Base-by-base conservation (phyloP, 805 yeast species). In the Ogataea paradorogensis region DNA sequence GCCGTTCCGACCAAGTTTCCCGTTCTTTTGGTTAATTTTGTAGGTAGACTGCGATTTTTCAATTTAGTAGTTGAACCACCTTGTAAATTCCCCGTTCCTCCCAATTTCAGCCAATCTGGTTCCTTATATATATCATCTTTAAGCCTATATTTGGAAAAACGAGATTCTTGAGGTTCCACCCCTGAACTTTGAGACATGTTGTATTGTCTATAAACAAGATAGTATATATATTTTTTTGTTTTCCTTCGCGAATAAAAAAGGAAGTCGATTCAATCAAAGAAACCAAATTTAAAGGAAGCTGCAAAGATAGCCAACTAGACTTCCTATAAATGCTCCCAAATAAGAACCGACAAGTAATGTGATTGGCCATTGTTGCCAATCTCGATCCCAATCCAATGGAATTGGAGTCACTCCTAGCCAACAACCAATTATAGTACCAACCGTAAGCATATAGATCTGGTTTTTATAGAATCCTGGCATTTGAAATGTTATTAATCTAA, bases 311-410 rank as follows among this genome's bases (percentile, higher is more conserved):
- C 58, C 50, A 4, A 51, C 22, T 15, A 55, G 7, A 14, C 54
- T 45, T 20, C 95, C 96, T 2, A 74, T 50, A 21, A 78, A 68
- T 2, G 81, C 75, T n/a, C 96, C 97, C 0, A 69, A 23, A 53
- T 86, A 87, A 0, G 80, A 80, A 2, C 98, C 97, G 7, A 76
- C 70, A 10, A 91, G 67, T 30, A 91, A 71, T 0, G 98, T 91
- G 38, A 88, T 76, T 6, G 99, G 99, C 95, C 96, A 91, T 38
- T 71, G 74, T 62, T 91, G 99, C 99, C 99, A 91, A 18, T 84
- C 86, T 53, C 98, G 73, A 59, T 91, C 99, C 99, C 99, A 91
- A 62, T 91, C 99, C 43, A 93, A 70, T 0, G 98, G 97, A 43
- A 93, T 89, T 1, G 95, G 98, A 26, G 86, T 62, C 3, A 91